A percentile compares a stretch with the other conserved stretches of the same genome.
Conservation (phyloP, 495 filamentous ascomycete species). For the Neurospora sp. region DNA sequence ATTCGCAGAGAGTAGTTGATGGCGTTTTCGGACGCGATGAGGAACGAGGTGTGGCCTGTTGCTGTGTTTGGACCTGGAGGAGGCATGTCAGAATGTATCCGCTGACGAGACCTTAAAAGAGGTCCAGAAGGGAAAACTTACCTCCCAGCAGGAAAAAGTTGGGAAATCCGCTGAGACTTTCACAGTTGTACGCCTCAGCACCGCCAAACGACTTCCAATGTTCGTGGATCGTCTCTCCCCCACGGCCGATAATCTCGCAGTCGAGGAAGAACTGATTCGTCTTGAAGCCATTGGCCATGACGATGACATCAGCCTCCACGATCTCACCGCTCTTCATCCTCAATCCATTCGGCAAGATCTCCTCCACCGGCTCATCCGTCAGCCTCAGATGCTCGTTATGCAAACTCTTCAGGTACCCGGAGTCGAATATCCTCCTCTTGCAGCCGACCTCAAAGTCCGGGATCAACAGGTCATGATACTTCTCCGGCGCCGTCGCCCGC, state of each 20-base stretch:
- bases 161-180: conserved; percentile 28
- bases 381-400: conserved; percentile 25
- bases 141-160: conserved; percentile 31
- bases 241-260: conserved; percentile 25
- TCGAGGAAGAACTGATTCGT: conserved; percentile 20
- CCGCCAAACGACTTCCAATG: conserved; percentile 28
- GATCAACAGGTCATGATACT: conserved; percentile 32
- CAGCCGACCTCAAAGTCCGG: conserved; percentile 34
- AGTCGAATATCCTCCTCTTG: conserved; percentile 36
- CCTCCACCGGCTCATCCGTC: conserved; percentile 20
- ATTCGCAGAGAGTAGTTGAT: conserved; percentile 25
- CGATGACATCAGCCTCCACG: conserved; percentile 29
- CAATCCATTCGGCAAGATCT: conserved; percentile 27
- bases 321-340: conserved; percentile 11
- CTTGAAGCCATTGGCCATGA: conserved; percentile 33
- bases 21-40: conserved; percentile 28
- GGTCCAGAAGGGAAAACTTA: background rate
- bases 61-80: conserved; percentile 31
- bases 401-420: conserved; percentile 18
- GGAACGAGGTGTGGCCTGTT: conserved; percentile 32
- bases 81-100: background rate
- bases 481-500: conserved; percentile 23
- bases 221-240: conserved; percentile 20
- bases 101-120: background rate
- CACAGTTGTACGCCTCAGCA: conserved; percentile 29